These are phyloP conservation scores for Cladosporium sp. DNA, from an alignment of 2,329 filamentous ascomycete species.

Conservation along the genomic window DNA sequence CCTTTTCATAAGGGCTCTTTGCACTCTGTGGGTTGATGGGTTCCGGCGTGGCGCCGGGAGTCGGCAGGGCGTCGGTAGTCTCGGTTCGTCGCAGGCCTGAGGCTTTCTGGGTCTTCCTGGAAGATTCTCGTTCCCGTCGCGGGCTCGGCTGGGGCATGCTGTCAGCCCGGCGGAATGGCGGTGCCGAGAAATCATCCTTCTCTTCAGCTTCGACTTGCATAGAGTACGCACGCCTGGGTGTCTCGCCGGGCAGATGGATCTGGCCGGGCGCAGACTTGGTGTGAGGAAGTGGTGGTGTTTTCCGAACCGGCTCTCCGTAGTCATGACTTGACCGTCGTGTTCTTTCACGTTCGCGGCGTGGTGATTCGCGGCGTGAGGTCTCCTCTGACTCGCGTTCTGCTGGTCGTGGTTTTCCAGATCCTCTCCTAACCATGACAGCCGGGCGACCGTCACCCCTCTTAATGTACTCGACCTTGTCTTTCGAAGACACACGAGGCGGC, in stretches of 20 bases:
- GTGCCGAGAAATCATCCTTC: conserved; percentile 29
- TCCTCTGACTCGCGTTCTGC: conserved; percentile 17
- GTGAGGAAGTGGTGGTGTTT: conserved; percentile 32
- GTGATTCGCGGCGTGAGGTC: conserved; percentile 16
- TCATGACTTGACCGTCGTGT: conserved; percentile 21
- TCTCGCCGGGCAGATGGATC: conserved; percentile 22
- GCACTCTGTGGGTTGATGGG: conserved; percentile 10
- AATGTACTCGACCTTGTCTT: conserved; percentile 23
- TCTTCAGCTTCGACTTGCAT: conserved; percentile 21
- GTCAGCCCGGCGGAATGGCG: conserved; percentile 35
- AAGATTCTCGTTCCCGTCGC: conserved; percentile 13
- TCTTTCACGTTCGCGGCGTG: conserved; percentile 14
- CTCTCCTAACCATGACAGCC: conserved; percentile 20
- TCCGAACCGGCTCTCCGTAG: conserved; percentile 12
- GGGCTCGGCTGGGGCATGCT: conserved; percentile 33
- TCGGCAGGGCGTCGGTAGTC: conserved; percentile 20
- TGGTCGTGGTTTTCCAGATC: conserved; percentile 20
- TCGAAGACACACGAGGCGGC: conserved; percentile 22
- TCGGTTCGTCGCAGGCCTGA: conserved; percentile 24
- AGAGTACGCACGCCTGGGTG: conserved; percentile 22
- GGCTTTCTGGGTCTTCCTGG: conserved; percentile 16
- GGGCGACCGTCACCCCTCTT: conserved; percentile 22
- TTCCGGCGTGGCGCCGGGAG: conserved; percentile 25
- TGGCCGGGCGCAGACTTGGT: conserved; percentile 29
- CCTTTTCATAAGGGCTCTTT: conserved; percentile 22